Conservation (phyloP, 441 rosid genomes). For the Pelargonium citronellum region DNA sequence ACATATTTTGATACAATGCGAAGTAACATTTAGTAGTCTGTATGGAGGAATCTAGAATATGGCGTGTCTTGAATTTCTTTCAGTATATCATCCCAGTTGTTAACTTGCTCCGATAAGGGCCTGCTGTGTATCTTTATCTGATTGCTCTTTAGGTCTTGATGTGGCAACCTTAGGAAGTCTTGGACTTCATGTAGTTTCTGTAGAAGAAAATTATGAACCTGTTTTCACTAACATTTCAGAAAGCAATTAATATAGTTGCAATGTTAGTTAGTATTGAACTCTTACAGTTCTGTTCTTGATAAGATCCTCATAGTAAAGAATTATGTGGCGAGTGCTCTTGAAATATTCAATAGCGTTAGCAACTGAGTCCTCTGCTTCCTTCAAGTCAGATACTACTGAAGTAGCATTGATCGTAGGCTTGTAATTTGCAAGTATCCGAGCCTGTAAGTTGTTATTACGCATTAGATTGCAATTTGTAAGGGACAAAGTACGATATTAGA, state of each 20-base stretch:
- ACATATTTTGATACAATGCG: neutral
- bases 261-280: neutral
- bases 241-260: neutral
- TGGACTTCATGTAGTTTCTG: constrained; percentile 41
- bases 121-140: constrained; percentile 46
- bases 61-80: constrained; percentile 31
- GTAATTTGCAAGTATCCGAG: constrained; percentile 38
- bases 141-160: constrained; percentile 33
- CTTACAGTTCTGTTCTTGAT: constrained; percentile 38
- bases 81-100: constrained; percentile 35
- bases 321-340: constrained; percentile 40
- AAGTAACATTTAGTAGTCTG: constrained; percentile 22
- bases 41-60: constrained; percentile 32
- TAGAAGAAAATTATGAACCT: constrained; percentile 2
- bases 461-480: neutral
- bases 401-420: constrained; percentile 40
- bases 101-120: constrained; percentile 25
- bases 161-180: constrained; percentile 34
- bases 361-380: constrained; percentile 35
- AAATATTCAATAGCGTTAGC: constrained; percentile 35
- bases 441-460: constrained; percentile 28
- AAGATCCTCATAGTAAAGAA: constrained; percentile 50
- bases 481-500: neutral
- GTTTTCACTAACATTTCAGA: neutral
- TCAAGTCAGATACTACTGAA: constrained; percentile 32